Conservation (phyloP, 2,329 filamentous ascomycete genomes). For the Cytospora leucostoma region DNA sequence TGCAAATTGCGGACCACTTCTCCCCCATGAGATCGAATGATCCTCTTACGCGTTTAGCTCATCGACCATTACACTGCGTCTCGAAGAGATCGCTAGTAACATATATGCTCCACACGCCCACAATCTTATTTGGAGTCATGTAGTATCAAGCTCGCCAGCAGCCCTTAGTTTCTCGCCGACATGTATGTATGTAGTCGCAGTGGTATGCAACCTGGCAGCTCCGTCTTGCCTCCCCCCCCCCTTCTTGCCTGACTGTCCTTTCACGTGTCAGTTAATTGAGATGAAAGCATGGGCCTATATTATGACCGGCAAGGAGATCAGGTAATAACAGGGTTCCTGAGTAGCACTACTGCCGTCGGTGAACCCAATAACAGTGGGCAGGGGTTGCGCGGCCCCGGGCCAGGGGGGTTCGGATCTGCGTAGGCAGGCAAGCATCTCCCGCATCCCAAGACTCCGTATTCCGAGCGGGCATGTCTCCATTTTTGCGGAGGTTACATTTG, state of each 20-base stretch:
- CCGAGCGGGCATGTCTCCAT: conserved; percentile 18
- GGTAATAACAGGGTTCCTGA: no score
- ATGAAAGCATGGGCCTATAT: background rate
- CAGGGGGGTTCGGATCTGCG: conserved; percentile 16
- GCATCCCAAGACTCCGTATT: conserved; percentile 9
- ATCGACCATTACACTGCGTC: background rate
- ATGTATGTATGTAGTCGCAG: background rate
- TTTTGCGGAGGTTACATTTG: conserved; percentile 19
- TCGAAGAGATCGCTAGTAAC: background rate
- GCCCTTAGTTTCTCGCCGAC: background rate
- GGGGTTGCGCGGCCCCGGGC: conserved; percentile 9
- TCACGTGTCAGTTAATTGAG: background rate
- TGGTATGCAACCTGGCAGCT: background rate
- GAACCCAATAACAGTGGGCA: background rate
- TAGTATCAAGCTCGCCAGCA: background rate
- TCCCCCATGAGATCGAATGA: background rate
- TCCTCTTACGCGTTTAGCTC: background rate
- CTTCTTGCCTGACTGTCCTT: background rate
- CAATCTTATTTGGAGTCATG: background rate
- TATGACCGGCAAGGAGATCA: background rate
- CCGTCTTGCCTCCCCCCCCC: background rate
- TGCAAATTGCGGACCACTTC: background rate
- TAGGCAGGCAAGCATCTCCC: conserved; percentile 2
- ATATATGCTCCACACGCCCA: background rate
- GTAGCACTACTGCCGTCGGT: no score